Evolutionary conservation across 2,329 filamentous ascomycete genomes (phyloP).

Genomic region (Pseudogymnoascus sp.): DNA sequence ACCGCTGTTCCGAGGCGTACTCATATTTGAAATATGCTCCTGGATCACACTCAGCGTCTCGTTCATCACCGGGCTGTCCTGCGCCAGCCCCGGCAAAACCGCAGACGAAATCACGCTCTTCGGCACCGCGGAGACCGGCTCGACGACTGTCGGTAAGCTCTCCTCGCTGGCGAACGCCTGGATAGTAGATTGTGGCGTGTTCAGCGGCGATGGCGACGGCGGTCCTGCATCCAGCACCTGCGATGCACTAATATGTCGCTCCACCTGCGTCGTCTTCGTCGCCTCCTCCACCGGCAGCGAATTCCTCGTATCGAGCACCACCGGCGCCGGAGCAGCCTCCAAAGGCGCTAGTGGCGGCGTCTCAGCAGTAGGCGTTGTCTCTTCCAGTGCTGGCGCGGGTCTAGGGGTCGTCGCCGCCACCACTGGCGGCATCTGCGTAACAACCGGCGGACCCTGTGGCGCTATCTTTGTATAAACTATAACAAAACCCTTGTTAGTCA

Average conservation of each 20-base stretch:
- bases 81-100: constrained; percentile 39
- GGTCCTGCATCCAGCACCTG: constrained; percentile 19
- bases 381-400: neutral
- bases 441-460: constrained; percentile 21
- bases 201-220: constrained; percentile 35
- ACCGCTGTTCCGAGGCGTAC: constrained; percentile 37
- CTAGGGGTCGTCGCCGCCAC: neutral
- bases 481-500: constrained; percentile 20
- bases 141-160: constrained; percentile 6
- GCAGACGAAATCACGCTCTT: constrained; percentile 31
- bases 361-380: neutral
- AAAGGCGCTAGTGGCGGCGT: constrained; percentile 11
- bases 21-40: constrained; percentile 87
- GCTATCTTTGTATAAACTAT: constrained; percentile 29
- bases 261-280: constrained; percentile 22
- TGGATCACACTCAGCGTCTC: constrained; percentile 94
- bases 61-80: constrained; percentile 74
- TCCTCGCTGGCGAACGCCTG: constrained; percentile 6
- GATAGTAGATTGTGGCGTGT: constrained; percentile 13
- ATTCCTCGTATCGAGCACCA: neutral
- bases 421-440: neutral
- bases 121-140: constrained; percentile 31
- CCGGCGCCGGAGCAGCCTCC: constrained; percentile 10
- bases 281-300: neutral
- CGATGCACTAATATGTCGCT: constrained; percentile 20